Percentiles rank a stretch among this genome's conserved stretches.
Evolutionary conservation across 192 early-diverging fungal species (phyloP).

Genomic region (Funneliformis mosseae): DNA sequence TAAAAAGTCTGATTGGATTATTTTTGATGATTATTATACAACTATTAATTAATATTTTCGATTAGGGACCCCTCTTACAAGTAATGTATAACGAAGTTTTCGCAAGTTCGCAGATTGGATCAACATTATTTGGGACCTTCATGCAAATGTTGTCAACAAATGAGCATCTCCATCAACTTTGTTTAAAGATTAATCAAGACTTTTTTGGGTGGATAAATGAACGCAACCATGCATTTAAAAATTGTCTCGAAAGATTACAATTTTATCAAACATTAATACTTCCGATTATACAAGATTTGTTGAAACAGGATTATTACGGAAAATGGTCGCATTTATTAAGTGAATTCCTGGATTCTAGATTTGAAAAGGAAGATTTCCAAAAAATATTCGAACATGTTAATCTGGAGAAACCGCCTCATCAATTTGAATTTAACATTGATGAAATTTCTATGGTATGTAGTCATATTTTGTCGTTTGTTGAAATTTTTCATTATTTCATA

Average conservation of each 20-base stretch:
- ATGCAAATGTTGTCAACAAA: slow-evolving; percentile 7
- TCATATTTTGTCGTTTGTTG: not conserved
- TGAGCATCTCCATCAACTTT: not conserved
- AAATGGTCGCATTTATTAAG: slow-evolving; percentile 18
- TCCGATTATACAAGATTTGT: not conserved
- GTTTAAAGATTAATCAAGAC: slow-evolving; percentile 14
- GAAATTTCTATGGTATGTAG: not conserved
- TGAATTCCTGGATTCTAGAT: slow-evolving; percentile 1
- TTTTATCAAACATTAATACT: slow-evolving; percentile 14
- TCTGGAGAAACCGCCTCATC: not conserved
- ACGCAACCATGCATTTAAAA: slow-evolving; percentile 4
- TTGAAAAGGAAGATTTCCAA: slow-evolving; percentile 14
- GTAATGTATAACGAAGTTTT: slow-evolving; percentile 20
- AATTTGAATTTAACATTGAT: not conserved
- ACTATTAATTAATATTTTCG: not conserved
- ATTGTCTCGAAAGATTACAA: slow-evolving; percentile 20
- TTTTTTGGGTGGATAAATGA: slow-evolving; percentile 25
- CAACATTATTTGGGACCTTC: not conserved
- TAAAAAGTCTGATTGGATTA: not conserved
- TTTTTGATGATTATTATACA: not conserved
- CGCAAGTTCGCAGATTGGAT: not conserved
- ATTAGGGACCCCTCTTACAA: slow-evolving; percentile 6
- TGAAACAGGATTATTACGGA: slow-evolving; percentile 20
- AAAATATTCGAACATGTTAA: not conserved
- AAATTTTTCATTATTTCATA: not conserved